A percentile compares a stretch with the other conserved stretches of the same genome.
These are phyloP conservation scores for Blastobotrys serpentis DNA, from an alignment of 1,139 yeast species.

Conservation along the genomic window DNA sequence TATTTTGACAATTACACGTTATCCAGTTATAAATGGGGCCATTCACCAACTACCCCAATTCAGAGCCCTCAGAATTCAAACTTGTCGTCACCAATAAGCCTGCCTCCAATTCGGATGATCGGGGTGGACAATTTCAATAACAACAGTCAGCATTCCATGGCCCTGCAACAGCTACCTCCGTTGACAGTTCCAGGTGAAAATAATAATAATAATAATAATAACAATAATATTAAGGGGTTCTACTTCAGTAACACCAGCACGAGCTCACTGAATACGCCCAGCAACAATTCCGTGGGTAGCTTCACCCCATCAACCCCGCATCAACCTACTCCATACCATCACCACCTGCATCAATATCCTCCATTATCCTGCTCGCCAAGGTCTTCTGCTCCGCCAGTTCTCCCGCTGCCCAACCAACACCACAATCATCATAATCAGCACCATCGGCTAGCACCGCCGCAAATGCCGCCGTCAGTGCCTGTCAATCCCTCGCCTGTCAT, in stretches of 20 bases:
- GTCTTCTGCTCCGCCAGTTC: conserved; percentile 1
- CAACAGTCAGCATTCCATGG: background rate
- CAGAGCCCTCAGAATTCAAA: conserved; percentile 8
- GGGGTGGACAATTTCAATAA: background rate
- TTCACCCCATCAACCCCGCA: conserved; percentile 10
- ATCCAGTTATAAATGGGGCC: conserved; percentile 8
- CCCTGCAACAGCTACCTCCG: conserved; percentile 5
- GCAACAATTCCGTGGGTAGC: background rate
- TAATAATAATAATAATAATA: too few relatives aligned
- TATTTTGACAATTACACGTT: background rate
- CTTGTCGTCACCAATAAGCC: conserved; percentile 8
- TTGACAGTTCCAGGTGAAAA: conserved; percentile 1
- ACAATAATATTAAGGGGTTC: too few relatives aligned
- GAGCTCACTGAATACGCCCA: background rate
- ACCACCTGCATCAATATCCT: conserved; percentile 3
- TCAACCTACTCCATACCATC: conserved; percentile 11
- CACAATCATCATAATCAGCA: background rate
- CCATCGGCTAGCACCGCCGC: conserved; percentile 7
- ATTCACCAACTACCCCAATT: conserved; percentile 10
- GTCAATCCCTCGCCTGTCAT: conserved; percentile 10
- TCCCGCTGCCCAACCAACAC: conserved; percentile 6
- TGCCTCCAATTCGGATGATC: conserved; percentile 11
- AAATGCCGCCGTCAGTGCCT: conserved; percentile 10
- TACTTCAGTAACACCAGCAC: background rate
- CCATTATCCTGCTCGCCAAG: conserved; percentile 8